These are phyloP conservation scores for Tephrocybe sp. DNA, from an alignment of 768 basidiomycete species.

Conservation along the genomic window DNA sequence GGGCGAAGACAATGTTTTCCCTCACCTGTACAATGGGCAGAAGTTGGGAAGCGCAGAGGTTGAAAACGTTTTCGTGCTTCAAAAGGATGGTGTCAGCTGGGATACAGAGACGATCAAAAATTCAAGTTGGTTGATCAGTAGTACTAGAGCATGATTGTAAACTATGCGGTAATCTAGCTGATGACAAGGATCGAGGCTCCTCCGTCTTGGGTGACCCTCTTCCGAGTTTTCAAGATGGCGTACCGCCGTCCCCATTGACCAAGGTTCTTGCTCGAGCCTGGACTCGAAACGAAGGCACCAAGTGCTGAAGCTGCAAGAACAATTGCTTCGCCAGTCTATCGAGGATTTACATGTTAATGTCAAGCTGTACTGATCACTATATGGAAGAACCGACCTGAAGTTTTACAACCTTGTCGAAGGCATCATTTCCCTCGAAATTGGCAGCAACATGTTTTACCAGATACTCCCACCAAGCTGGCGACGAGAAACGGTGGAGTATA, in stretches of 20 bases:
- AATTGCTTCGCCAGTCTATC: constrained; percentile 69
- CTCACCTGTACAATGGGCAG: constrained; percentile 50
- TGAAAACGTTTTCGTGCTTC: constrained; percentile 32
- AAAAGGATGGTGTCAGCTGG: constrained; percentile 29
- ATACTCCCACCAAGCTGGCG: constrained; percentile 75
- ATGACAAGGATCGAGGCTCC: constrained; percentile 61
- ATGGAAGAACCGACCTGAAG: constrained; percentile 45
- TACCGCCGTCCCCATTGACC: constrained; percentile 57
- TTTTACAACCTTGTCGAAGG: constrained; percentile 63
- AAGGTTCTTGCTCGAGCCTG: constrained; percentile 21
- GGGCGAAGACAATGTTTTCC: constrained; percentile 45
- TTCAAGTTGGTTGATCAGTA: constrained; percentile 26
- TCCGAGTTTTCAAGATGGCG: constrained; percentile 57
- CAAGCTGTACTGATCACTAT: neutral
- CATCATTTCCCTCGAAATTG: constrained; percentile 53
- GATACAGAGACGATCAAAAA: constrained; percentile 17
- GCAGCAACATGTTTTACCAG: constrained; percentile 65
- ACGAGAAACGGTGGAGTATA: constrained; percentile 74
- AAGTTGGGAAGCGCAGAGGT: constrained; percentile 43
- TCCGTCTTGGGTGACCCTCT: constrained; percentile 60
- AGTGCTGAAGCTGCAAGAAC: constrained; percentile 66
- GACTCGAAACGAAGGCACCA: constrained; percentile 31
- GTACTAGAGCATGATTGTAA: constrained; percentile 26
- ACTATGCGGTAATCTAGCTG: no score
- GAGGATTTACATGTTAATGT: neutral